Evolutionary conservation across 208 protist species (phyloP), one percentile per base, ranked within the genome.

Genomic region (Trypanosoma lewisi): DNA sequence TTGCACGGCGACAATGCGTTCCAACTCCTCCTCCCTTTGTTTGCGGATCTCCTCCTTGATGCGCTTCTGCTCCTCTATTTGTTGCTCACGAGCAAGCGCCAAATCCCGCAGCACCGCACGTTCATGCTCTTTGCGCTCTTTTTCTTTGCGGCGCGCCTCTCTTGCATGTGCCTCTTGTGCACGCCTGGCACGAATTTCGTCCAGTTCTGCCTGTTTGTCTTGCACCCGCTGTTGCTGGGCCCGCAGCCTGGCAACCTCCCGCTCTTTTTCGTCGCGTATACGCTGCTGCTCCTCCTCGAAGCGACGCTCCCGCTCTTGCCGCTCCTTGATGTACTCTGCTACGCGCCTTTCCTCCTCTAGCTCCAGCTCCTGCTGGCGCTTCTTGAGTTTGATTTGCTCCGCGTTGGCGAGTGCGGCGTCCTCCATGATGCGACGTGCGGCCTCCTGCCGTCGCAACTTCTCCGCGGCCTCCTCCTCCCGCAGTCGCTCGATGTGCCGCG

Each of bases 381-480:
- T 63, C 77, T 97, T 97, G 30, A 96, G 85, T 25, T 75, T 67
- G 19, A 98, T 91, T 69, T 98, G 95, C 70, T 97, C 89, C 3
- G 91, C 89, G 74, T 98, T 97, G 16, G 95, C 87, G 41, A 96
- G 73, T 11, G 93, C 89, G 17, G 88, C 91, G 36, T 97, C 95
- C 63, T 97, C 93, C 85, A 97, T 93, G 37, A 97, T 63, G 16
- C 72, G 61, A 7, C 84, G 75, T 6, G 85, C 84, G 12, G 73
- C 82, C 50, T 94, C 88, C 31, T 93, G 65, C 55, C 87, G 81
- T 4, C 85, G 78, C 56, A 92, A 61, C 63, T 90, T 88, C 71
- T 97, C 87, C 25, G 86, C 87, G 42, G 70, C 75, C 44, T 96
- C 91, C 50, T 97, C 93, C 52, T 94, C 73, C 25, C 86, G 90